Evolutionary conservation across 2,329 filamentous ascomycete species (phyloP).

Genomic region (Pseudogymnoascus sp.): DNA sequence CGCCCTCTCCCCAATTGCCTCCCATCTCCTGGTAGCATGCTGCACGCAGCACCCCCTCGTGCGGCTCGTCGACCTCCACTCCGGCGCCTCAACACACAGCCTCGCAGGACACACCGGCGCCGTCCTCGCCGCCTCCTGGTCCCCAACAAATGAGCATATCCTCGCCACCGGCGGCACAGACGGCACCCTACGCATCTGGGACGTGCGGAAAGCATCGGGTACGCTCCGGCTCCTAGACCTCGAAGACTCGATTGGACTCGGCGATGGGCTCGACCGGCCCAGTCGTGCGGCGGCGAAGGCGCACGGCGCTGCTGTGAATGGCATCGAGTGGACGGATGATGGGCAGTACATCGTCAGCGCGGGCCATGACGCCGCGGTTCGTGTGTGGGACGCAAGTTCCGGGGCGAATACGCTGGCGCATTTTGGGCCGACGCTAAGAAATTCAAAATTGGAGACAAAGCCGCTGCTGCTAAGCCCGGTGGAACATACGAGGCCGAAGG

Average conservation of each 20-base stretch:
- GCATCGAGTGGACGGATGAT: constrained; percentile 76
- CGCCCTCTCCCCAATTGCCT: constrained; percentile 65
- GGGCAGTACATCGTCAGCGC: constrained; percentile 70
- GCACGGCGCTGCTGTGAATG: constrained; percentile 78
- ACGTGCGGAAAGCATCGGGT: constrained; percentile 72
- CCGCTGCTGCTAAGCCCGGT: constrained; percentile 59
- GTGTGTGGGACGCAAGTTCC: constrained; percentile 77
- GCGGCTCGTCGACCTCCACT: constrained; percentile 78
- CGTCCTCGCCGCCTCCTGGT: constrained; percentile 70
- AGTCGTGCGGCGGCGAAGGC: constrained; percentile 54
- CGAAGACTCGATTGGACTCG: constrained; percentile 70
- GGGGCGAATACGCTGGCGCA: constrained; percentile 83
- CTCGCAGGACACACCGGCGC: constrained; percentile 63
- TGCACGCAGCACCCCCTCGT: constrained; percentile 81
- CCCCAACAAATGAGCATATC: constrained; percentile 70
- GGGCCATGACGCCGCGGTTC: constrained; percentile 76
- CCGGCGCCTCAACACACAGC: constrained; percentile 68
- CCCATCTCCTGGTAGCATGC: constrained; percentile 75
- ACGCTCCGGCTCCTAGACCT: constrained; percentile 74
- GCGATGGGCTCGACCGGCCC: constrained; percentile 29
- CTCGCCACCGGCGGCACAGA: constrained; percentile 81
- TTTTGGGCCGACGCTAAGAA: constrained; percentile 78
- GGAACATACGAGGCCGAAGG: constrained; percentile 47
- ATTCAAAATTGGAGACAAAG: constrained; percentile 57
- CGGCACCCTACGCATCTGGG: constrained; percentile 79